Evolutionary conservation across 2,329 filamentous ascomycete species (phyloP).

Genomic region (Lasiodiplodia gonubiensis): DNA sequence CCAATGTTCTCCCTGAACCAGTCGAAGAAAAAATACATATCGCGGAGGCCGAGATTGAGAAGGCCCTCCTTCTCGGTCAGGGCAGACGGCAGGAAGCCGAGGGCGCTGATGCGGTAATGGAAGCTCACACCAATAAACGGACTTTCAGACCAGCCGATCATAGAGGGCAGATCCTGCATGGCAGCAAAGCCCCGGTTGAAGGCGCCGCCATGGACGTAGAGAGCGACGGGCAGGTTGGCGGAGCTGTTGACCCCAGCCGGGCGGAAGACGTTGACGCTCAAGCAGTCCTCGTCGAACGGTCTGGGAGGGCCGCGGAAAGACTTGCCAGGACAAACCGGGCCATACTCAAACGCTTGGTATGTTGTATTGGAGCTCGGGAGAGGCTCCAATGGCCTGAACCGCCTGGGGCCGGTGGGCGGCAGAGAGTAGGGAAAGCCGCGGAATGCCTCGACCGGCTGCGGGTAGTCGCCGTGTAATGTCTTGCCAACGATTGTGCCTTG

Average conservation of each 20-base stretch:
- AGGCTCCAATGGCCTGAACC: conserved; percentile 35
- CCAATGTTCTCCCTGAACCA: conserved; percentile 52
- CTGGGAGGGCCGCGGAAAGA: conserved; percentile 32
- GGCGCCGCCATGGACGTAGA: conserved; percentile 68
- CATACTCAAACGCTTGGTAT: conserved; percentile 33
- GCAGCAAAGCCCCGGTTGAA: conserved; percentile 54
- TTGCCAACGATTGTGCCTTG: conserved; percentile 32
- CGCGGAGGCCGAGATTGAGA: conserved; percentile 36
- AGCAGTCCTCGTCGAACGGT: conserved; percentile 35
- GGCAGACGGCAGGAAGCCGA: conserved; percentile 30
- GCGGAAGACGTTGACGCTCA: conserved; percentile 36
- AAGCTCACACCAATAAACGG: conserved; percentile 61
- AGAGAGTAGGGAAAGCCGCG: conserved; percentile 35
- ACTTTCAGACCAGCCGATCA: conserved; percentile 59
- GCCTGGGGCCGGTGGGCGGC: conserved; percentile 33
- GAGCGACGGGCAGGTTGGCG: conserved; percentile 31
- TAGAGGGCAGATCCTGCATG: conserved; percentile 65
- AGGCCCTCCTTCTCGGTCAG: conserved; percentile 41
- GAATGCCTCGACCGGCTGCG: conserved; percentile 32
- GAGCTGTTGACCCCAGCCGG: conserved; percentile 28
- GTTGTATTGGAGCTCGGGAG: conserved; percentile 30
- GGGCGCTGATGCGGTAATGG: conserved; percentile 34
- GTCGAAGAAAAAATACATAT: conserved; percentile 43
- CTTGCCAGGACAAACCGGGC: conserved; percentile 34
- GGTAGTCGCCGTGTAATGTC: conserved; percentile 25